These are phyloP conservation scores for Cercophora newfieldiana DNA, from an alignment of 495 filamentous ascomycete species.

Conservation along the genomic window DNA sequence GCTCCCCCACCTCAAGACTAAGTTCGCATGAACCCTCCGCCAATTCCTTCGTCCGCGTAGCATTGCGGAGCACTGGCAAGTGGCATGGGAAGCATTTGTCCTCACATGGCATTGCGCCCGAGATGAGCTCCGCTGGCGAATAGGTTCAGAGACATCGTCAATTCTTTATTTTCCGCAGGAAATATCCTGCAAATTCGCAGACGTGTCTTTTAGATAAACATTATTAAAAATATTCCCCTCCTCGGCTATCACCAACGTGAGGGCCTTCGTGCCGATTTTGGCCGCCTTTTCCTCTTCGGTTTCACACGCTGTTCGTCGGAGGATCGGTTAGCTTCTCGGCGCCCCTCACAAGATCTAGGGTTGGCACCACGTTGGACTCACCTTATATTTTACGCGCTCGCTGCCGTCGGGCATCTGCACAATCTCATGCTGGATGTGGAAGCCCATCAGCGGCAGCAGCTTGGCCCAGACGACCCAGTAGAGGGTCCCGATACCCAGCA, in stretches of 20 bases:
- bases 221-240: not conserved
- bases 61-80: not conserved
- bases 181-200: not conserved
- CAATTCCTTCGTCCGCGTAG: not conserved
- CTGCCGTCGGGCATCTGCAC: constrained; percentile 42
- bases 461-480: constrained; percentile 51
- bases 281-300: constrained; percentile 30
- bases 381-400: constrained; percentile 42
- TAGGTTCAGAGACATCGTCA: not conserved
- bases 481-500: constrained; percentile 41
- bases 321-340: constrained; percentile 4
- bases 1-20: not conserved
- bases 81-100: no score
- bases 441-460: constrained; percentile 43
- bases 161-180: not conserved
- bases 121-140: not conserved
- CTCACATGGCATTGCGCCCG: constrained; percentile 7
- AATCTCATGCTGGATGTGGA: constrained; percentile 42
- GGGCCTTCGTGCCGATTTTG: constrained; percentile 14
- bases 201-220: constrained; percentile 1
- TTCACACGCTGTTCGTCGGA: constrained; percentile 27
- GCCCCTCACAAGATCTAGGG: not conserved
- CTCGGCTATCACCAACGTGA: constrained; percentile 26
- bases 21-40: not conserved
- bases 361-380: constrained; percentile 12